Evolutionary conservation across 2,329 filamentous ascomycete species (phyloP).

Genomic region (Cordyceps pruinosa): DNA sequence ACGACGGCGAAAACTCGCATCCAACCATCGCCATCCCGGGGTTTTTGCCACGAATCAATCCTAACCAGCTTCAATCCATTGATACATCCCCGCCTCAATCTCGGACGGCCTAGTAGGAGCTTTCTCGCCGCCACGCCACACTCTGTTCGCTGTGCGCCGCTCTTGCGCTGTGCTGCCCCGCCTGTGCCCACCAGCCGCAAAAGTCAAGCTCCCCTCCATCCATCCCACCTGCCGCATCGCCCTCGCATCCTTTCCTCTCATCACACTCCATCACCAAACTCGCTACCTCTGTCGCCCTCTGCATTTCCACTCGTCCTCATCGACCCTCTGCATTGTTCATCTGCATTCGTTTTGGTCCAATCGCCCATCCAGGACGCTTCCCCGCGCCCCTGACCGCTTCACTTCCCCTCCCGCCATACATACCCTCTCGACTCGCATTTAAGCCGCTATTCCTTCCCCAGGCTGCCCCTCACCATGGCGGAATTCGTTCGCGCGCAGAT

Average conservation of each 20-base stretch:
- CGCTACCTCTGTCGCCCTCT: neutral
- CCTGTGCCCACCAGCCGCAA: constrained; percentile 8
- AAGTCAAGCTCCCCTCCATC: constrained; percentile 10
- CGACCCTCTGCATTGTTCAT: neutral
- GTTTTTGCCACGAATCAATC: neutral
- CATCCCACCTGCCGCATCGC: constrained; percentile 2
- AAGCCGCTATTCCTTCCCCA: constrained; percentile 10
- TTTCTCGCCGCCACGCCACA: neutral
- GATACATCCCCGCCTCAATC: neutral
- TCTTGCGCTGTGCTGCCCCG: neutral
- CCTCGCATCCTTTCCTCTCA: constrained; percentile 7
- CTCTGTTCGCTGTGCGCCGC: neutral
- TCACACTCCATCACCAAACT: neutral
- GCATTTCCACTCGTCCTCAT: neutral
- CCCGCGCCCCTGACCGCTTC: constrained; percentile 10
- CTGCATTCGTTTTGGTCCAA: constrained; percentile 2
- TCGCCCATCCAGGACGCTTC: neutral
- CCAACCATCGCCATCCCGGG: neutral
- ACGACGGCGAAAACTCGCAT: neutral
- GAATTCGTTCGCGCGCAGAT: constrained; percentile 99
- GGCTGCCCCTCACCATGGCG: constrained; percentile 63
- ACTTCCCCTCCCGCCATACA: too few species aligned
- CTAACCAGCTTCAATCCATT: neutral
- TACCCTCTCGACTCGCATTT: neutral
- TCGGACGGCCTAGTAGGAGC: neutral